Evolutionary conservation across 1,284 basidiomycete species (phyloP), one percentile per base, ranked within the genome.

Genomic region (Sporisorium sorghi): DNA sequence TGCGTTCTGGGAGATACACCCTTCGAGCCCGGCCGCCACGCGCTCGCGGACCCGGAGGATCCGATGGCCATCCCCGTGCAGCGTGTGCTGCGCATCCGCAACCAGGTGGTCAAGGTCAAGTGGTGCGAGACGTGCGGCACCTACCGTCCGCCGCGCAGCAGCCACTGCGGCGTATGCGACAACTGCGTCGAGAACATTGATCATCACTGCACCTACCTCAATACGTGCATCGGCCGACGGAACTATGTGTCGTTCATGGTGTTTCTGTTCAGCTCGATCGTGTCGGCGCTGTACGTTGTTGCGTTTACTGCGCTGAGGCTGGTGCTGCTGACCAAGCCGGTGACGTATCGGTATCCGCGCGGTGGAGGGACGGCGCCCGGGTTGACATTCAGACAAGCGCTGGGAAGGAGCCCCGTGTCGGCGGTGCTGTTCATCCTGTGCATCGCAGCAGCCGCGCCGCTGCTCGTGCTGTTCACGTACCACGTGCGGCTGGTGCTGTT

Each of bases 181-280:
- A 83, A 83, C 57, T 85, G 84, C 56, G 80, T 85, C 9, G 82
- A 84, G 28, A 76, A 76, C 40, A 80, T 85, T 49, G 83, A 85
- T 49, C 84, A 85, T 62, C 84, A 85, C 54, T 85, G 84, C 60
- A 82, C 78, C 26, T 85, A 83, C 39, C 72, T 85, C 21, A 85
- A 85, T 65, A 81, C 76, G 19, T 85, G 84, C 50, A 81, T 85
- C 30, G 84, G 82, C 1, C 66, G 79, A 7, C 59, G 84, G 14
- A 85, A 85, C 67, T 85, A 85, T 55, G 65, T 78, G n/a, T 47
- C 72, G 3, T 85, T 84, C 47, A 76, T 83, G 58, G 76, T 77
- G 11, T 83, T 85, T 44, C 62, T 85, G 9, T 10, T 63, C 3
- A 53, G 73, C 0, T 69, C 61, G 30, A 70, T 78, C 17, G 9